Percentiles rank a stretch among this genome's conserved stretches.
Evolutionary conservation across 805 yeast species (phyloP).

Genomic region (Lachancea meyersii): DNA sequence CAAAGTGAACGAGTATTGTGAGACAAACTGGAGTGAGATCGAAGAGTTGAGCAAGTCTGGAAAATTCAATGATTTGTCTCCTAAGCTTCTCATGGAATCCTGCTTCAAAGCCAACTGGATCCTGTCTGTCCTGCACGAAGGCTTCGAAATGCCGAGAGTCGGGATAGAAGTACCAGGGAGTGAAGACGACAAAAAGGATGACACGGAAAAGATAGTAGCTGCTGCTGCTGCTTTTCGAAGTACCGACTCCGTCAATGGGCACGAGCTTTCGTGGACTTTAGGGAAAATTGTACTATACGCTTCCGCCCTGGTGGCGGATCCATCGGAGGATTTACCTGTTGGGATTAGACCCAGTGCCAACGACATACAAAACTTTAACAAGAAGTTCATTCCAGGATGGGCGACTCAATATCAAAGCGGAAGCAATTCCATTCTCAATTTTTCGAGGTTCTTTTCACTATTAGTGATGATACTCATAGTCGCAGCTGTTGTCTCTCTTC

Average conservation of each 20-base stretch:
- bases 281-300: constrained; percentile 85
- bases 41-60: constrained; percentile 46
- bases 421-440: neutral
- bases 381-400: constrained; percentile 25
- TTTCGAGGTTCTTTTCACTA: neutral
- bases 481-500: constrained; percentile 1
- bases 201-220: constrained; percentile 31
- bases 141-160: constrained; percentile 77
- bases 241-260: constrained; percentile 71
- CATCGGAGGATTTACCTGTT: constrained; percentile 12
- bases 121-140: constrained; percentile 80
- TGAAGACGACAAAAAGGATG: constrained; percentile 21
- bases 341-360: constrained; percentile 28
- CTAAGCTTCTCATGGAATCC: constrained; percentile 58
- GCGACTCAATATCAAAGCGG: neutral
- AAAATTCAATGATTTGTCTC: constrained; percentile 49
- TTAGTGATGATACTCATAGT: constrained; percentile 5
- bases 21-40: constrained; percentile 61
- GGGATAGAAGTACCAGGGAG: constrained; percentile 41
- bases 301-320: constrained; percentile 49
- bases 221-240: constrained; percentile 71
- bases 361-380: constrained; percentile 16
- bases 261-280: constrained; percentile 90
- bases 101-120: constrained; percentile 98
- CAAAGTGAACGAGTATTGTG: constrained; percentile 67